These are phyloP conservation scores for Neoboletus brunneissimus DNA, from an alignment of 768 basidiomycete species.

Conservation along the genomic window DNA sequence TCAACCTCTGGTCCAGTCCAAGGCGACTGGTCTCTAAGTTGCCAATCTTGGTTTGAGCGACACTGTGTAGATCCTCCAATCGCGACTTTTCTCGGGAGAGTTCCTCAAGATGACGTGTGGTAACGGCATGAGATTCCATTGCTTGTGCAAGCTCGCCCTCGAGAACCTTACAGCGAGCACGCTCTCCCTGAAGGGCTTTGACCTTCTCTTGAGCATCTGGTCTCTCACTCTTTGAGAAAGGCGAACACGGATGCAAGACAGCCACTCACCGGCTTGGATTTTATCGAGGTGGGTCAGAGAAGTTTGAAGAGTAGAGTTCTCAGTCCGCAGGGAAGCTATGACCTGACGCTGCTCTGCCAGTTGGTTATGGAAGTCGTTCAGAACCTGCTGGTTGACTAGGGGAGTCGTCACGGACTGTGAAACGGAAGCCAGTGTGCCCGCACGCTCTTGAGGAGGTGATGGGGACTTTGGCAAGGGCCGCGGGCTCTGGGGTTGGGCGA, in stretches of 20 bases:
- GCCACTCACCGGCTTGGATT: constrained; percentile 30
- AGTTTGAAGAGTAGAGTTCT: constrained; percentile 27
- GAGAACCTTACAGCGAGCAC: constrained; percentile 18
- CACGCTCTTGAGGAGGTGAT: constrained; percentile 14
- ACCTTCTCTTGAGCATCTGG: constrained; percentile 17
- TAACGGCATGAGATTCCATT: constrained; percentile 4
- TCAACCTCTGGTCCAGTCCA: constrained; percentile 12
- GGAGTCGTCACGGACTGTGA: constrained; percentile 1
- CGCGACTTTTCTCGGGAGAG: constrained; percentile 25
- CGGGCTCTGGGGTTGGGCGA: constrained; percentile 33
- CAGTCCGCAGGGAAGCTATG: constrained; percentile 22
- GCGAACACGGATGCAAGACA: not conserved
- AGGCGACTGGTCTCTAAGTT: constrained; percentile 10
- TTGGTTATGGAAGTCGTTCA: constrained; percentile 14
- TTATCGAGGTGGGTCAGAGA: constrained; percentile 31
- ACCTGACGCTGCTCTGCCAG: constrained; percentile 19
- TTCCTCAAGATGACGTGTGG: constrained; percentile 16
- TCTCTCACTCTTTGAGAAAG: not conserved
- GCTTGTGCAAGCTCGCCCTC: constrained; percentile 21
- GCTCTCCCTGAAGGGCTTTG: constrained; percentile 20
- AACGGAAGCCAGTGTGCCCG: constrained; percentile 1
- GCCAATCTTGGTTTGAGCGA: constrained; percentile 16
- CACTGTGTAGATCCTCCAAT: constrained; percentile 15
- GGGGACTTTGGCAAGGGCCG: constrained; percentile 15
- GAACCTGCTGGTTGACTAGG: not conserved